Evolutionary conservation across 2,329 filamentous ascomycete genomes (phyloP), one percentile per base, ranked within the genome.

Genomic region (Penicillium palitans): DNA sequence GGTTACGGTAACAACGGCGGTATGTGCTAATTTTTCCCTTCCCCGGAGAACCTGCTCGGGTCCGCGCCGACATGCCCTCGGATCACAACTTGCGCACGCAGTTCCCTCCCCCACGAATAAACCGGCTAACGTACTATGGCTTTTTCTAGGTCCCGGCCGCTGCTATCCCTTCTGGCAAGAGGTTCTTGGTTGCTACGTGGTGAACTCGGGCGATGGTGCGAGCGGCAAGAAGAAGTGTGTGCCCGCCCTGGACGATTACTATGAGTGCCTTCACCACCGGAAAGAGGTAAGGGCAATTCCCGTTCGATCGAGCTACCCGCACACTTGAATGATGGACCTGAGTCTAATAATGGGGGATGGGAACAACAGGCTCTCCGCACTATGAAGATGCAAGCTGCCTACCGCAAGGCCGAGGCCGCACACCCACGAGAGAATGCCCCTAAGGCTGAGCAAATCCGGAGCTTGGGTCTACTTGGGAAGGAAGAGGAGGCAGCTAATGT

Each of bases 91-190:
- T 61, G 59, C 58, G 56, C 57, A 58, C 58, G 52, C 60, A 45
- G 54, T 63, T 59, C 54, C 57, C 53, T 58, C 47, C 55, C 55
- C 53, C 55, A 57, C 63, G 45, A 65, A 65, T 58, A 37, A 49
- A 33, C 44, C 57, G 49, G 65, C 69, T 72, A 66, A 72, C 61
- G 24, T 46, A 58, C 37, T 60, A 60, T 44, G 56, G 46, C 60
- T 50, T 52, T 56, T 49, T 55, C 39, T 70, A 89, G 86, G 87
- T 71, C 84, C 84, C 66, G 84, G 82, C 70, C 90, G 93, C 78
- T 99, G 95, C 87, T 98, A 96, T 83, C 91, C 93, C 74, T 99
- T 97, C 86, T 99, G 95, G 95, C 95, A 99, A 81, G 95, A 99
- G 80, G 87, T 98, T 66, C 90, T 99, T 75, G 92, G 92, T 71